Evolutionary conservation across 371 early-diverging fungal genomes (phyloP).

Genomic region (Zancudomyces culisetae): DNA sequence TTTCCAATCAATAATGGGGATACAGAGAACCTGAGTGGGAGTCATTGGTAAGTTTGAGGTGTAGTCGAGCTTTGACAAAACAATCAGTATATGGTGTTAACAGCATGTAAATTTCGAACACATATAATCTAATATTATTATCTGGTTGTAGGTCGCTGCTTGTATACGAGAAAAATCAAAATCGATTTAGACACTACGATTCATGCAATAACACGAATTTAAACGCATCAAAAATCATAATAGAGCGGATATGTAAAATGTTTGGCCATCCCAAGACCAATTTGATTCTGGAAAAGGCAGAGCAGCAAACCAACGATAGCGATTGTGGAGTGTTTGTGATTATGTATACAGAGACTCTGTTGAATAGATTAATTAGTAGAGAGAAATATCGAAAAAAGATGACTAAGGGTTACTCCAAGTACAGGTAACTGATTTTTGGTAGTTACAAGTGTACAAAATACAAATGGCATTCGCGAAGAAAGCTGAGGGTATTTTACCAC

Average conservation of each 20-base stretch:
- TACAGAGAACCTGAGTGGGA: background rate
- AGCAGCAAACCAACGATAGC: conserved; percentile 2
- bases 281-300: background rate
- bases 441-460: too few species aligned
- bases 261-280: background rate
- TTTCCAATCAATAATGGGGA: conserved; percentile 3
- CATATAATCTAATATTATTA: too few species aligned
- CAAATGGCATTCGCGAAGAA: background rate
- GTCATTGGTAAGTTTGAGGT: conserved; percentile 2
- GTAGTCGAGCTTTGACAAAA: too few species aligned
- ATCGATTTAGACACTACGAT: conserved; percentile 4
- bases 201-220: conserved; percentile 2
- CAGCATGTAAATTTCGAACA: too few species aligned
- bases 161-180: conserved; percentile 2
- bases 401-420: background rate
- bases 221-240: background rate
- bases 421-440: too few species aligned
- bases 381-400: background rate
- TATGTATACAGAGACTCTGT: background rate
- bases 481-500: background rate
- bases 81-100: too few species aligned
- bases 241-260: background rate
- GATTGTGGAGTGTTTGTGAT: conserved; percentile 2
- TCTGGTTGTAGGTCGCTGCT: conserved; percentile 2
- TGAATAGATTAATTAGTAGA: background rate